Evolutionary conservation across 306 rosid genomes (phyloP).

Genomic region (Herpetospermum pedunculosum): DNA sequence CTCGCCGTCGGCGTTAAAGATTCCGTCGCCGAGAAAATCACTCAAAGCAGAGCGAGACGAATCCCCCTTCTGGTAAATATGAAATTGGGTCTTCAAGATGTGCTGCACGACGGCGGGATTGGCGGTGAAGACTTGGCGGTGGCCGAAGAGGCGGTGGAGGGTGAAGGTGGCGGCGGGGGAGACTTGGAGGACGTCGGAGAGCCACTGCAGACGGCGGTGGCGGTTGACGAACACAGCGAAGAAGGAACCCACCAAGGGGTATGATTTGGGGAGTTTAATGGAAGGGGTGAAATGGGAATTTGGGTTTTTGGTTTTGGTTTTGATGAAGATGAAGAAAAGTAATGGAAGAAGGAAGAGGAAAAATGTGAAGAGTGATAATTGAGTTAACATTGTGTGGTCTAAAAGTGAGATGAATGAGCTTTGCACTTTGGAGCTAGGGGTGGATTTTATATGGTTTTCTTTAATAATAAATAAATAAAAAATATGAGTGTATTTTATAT

Average conservation of each 20-base stretch:
- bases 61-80: slow-evolving; percentile 36
- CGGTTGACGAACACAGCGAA: slow-evolving; percentile 24
- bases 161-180: slow-evolving; percentile 43
- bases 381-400: not conserved
- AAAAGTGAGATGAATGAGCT: not conserved
- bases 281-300: slow-evolving; percentile 5
- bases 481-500: too few species aligned
- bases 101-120: slow-evolving; percentile 52
- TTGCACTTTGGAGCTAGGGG: not conserved
- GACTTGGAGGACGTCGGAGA: slow-evolving; percentile 36
- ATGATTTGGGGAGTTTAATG: slow-evolving; percentile 29
- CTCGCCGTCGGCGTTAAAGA: slow-evolving; percentile 42
- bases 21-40: slow-evolving; percentile 59
- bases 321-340: slow-evolving; percentile 12
- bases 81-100: slow-evolving; percentile 54
- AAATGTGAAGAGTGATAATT: not conserved
- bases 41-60: not conserved
- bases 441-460: not conserved
- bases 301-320: not conserved
- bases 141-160: slow-evolving; percentile 29
- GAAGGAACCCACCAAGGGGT: slow-evolving; percentile 43
- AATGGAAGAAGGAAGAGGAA: slow-evolving; percentile 8
- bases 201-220: slow-evolving; percentile 37
- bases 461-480: too few species aligned
- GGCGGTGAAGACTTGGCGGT: slow-evolving; percentile 35